phyloP scores from a whole-genome alignment of 495 filamentous ascomycete genomes.

The Aspergillus incahuasiensis region DNA sequence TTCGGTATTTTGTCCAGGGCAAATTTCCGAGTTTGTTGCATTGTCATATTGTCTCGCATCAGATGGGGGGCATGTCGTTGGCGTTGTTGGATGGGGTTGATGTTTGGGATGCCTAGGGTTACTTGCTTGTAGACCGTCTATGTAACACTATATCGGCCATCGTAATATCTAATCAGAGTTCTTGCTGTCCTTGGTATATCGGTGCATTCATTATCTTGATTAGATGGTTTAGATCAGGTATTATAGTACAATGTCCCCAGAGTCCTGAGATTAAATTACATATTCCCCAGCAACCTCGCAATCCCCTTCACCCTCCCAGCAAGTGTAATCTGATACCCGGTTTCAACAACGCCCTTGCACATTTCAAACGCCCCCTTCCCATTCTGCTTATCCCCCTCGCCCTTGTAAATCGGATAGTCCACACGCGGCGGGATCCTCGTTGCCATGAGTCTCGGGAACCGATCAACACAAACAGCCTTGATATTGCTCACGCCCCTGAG shows the following conservation, averaged over 20 bases:
- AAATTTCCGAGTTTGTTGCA: slow-evolving; percentile 49
- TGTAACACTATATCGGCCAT: too few species aligned
- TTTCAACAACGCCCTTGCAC: slow-evolving; percentile 58
- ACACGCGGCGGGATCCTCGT: slow-evolving; percentile 76
- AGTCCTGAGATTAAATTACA: slow-evolving; percentile 18
- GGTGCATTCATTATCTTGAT: too few species aligned
- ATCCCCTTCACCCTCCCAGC: slow-evolving; percentile 46
- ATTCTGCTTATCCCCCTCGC: slow-evolving; percentile 42
- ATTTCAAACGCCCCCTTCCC: slow-evolving; percentile 54
- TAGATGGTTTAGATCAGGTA: too few species aligned
- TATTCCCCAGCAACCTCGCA: slow-evolving; percentile 42
- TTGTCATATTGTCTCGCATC: slow-evolving; percentile 51
- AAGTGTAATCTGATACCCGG: slow-evolving; percentile 55
- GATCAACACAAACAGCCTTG: slow-evolving; percentile 80
- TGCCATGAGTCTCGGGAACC: slow-evolving; percentile 48
- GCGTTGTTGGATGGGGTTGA: slow-evolving; percentile 49
- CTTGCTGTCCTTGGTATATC: too few species aligned
- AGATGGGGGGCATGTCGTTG: slow-evolving; percentile 44
- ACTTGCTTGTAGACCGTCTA: too few species aligned
- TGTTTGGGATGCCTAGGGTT: slow-evolving; percentile 24
- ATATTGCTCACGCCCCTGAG: slow-evolving; percentile 76
- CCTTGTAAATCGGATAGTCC: slow-evolving; percentile 68
- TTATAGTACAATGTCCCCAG: too few species aligned
- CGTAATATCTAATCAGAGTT: too few species aligned
- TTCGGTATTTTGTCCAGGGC: slow-evolving; percentile 48